phyloP scores from a whole-genome alignment of 331 rosid genomes.

The Quercus lobata region DNA sequence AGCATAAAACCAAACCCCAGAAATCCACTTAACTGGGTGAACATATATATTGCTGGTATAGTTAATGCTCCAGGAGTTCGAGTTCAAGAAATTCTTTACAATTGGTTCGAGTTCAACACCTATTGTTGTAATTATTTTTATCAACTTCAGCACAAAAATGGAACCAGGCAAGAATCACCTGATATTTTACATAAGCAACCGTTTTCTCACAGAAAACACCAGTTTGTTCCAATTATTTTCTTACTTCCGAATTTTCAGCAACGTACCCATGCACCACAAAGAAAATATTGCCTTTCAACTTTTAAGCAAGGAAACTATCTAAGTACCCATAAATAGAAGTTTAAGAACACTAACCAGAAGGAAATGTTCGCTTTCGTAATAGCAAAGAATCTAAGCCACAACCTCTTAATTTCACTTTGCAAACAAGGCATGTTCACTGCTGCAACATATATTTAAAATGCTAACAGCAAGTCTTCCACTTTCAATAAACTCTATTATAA shows the following conservation, averaged over 20 bases:
- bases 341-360: conserved; percentile 14
- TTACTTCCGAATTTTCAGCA: neutral
- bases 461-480: conserved; percentile 33
- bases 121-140: too few species aligned
- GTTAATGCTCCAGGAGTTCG: too few species aligned
- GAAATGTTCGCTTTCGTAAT: conserved; percentile 31
- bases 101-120: too few species aligned
- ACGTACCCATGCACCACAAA: too few species aligned
- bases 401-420: conserved; percentile 12
- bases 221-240: too few species aligned
- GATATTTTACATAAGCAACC: too few species aligned
- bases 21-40: neutral
- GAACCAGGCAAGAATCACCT: too few species aligned
- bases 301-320: conserved; percentile 1
- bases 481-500: conserved; percentile 23
- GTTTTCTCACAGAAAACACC: too few species aligned
- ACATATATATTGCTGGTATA: neutral
- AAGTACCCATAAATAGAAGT: conserved; percentile 11
- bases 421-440: conserved; percentile 24
- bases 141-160: too few species aligned
- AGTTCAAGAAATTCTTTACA: too few species aligned
- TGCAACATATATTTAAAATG: conserved; percentile 20
- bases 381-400: conserved; percentile 38
- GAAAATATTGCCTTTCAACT: too few species aligned
- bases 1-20: neutral